phyloP scores from a whole-genome alignment of 176 grass and related monocot genomes.

The Carex kokanica region DNA sequence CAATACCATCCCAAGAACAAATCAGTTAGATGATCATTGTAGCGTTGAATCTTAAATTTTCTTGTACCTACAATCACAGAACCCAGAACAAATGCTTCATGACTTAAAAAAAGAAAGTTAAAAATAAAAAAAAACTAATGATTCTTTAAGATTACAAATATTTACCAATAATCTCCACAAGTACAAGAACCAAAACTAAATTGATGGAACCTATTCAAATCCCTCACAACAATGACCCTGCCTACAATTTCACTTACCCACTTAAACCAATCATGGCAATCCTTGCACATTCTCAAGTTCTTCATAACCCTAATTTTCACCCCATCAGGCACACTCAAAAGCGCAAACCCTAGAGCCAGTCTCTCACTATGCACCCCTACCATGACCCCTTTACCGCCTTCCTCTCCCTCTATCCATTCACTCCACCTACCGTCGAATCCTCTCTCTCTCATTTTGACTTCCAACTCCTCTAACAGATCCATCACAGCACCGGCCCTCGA shows the following conservation, averaged over 20 bases:
- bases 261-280: conserved; percentile 80
- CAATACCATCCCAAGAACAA: neutral
- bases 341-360: conserved; percentile 55
- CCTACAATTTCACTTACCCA: conserved; percentile 49
- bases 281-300: conserved; percentile 81
- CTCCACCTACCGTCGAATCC: conserved; percentile 41
- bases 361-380: conserved; percentile 69
- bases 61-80: neutral
- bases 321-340: conserved; percentile 45
- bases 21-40: neutral
- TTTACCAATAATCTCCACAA: conserved; percentile 69
- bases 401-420: conserved; percentile 41
- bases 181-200: conserved; percentile 66
- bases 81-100: neutral
- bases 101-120: neutral
- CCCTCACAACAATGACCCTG: conserved; percentile 74
- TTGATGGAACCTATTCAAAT: conserved; percentile 82
- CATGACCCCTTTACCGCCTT: conserved; percentile 42
- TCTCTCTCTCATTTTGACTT: conserved; percentile 56
- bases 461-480: conserved; percentile 57
- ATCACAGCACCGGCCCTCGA: conserved; percentile 37
- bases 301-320: conserved; percentile 76
- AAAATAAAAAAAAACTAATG: neutral
- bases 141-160: neutral
- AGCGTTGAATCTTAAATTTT: neutral